These are phyloP conservation scores for Aspergillus heteromorphus DNA, from an alignment of 495 filamentous ascomycete species.

Conservation along the genomic window DNA sequence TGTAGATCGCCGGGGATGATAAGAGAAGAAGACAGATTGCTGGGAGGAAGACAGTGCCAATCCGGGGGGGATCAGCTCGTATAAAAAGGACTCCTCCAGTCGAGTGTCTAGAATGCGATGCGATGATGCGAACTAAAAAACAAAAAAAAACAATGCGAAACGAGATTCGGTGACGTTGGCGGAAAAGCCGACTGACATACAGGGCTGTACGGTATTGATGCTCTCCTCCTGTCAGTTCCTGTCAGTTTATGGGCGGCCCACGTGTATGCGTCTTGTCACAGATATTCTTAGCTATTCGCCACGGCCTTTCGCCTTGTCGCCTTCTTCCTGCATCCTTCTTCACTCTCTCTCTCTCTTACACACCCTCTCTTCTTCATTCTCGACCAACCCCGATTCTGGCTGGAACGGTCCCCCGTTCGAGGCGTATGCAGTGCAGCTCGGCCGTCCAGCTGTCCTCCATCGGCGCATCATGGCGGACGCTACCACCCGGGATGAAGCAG, in stretches of 20 bases:
- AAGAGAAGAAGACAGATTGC: neutral
- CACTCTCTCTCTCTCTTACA: neutral
- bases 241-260: neutral
- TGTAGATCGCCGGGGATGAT: neutral
- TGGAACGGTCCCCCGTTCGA: neutral
- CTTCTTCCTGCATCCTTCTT: neutral
- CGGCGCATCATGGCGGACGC: neutral
- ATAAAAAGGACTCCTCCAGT: neutral
- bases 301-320: neutral
- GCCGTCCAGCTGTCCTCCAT: constrained; percentile 1
- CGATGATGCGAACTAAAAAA: neutral
- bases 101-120: neutral
- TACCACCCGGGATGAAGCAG: neutral
- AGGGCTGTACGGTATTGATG: no score
- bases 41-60: neutral
- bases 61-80: neutral
- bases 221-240: neutral
- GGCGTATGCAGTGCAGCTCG: constrained; percentile 1
- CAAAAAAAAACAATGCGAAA: neutral
- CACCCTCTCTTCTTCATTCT: neutral
- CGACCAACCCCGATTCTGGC: neutral
- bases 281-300: neutral
- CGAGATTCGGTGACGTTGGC: neutral
- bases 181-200: neutral
- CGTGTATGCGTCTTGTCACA: constrained; percentile 1